A percentile compares a stretch with the other conserved stretches of the same genome.
phyloP scores from a whole-genome alignment of 1,139 yeast species.

The Yamadazyma jaroonii region DNA sequence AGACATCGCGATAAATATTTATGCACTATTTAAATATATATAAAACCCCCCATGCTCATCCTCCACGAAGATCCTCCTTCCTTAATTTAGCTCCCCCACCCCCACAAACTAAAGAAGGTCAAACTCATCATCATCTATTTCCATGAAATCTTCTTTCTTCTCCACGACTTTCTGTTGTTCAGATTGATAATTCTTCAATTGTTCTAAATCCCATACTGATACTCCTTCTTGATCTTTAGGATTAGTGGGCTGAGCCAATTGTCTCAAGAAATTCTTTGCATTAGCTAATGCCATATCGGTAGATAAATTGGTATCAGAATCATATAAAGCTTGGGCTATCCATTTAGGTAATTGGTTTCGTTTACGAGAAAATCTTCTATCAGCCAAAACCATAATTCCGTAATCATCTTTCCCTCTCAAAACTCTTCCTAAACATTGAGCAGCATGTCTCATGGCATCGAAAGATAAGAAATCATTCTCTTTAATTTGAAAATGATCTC shows the following conservation, averaged over 20 bases:
- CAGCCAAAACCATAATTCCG: constrained; percentile 98
- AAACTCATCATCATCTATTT: constrained; percentile 46
- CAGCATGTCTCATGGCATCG: constrained; percentile 99
- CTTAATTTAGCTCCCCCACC: background rate
- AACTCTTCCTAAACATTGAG: constrained; percentile 96
- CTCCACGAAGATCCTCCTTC: background rate
- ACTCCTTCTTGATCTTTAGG: constrained; percentile 93
- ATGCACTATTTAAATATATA: too few species aligned
- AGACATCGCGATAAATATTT: constrained; percentile 5
- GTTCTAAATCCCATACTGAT: constrained; percentile 85
- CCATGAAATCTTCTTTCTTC: constrained; percentile 38
- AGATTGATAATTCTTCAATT: constrained; percentile 60
- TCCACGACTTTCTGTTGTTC: constrained; percentile 34
- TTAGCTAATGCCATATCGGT: constrained; percentile 98
- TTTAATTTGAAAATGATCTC: constrained; percentile 88
- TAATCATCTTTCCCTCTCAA: constrained; percentile 97
- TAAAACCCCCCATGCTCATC: too few species aligned
- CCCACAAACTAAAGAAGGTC: constrained; percentile 26
- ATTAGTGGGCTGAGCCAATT: constrained; percentile 92
- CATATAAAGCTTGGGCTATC: constrained; percentile 91
- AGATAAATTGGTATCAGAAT: constrained; percentile 87
- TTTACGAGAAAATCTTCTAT: constrained; percentile 84
- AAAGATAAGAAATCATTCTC: constrained; percentile 94
- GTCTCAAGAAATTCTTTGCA: constrained; percentile 86
- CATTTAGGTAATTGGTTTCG: constrained; percentile 90